Base-by-base conservation (phyloP, 331 rosid genomes). In the Saraca asoca region DNA sequence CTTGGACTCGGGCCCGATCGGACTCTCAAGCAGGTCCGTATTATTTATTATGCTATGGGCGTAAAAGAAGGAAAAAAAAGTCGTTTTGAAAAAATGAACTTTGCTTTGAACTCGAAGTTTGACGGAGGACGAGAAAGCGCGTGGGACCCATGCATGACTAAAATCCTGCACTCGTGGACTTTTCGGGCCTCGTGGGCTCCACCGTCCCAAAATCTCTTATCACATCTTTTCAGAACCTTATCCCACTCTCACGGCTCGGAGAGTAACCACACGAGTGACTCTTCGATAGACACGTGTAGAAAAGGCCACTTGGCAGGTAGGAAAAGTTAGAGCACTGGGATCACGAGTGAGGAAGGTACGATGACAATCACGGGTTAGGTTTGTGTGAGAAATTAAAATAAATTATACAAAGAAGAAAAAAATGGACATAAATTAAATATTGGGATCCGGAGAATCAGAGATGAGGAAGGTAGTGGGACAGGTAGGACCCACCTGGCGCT, bases 141-240 rank as follows among this genome's bases (percentile, higher is more conserved):
- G 88, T 84, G 86, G 88, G 86, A 64, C 85, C 85, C 61, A 70
- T 10, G 7, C 29, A 12, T 43, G 79, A 80, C 76, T 38, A 73
- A 68, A 73, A 70, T 62, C 31, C 78, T 51, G 56, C 62, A 10
- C 6, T 38, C 33, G 69, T 77, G 75, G 81, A 83, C 88, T 79
- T 76, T 77, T 17, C 51, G 6, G 8, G 51, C 16, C 14, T 0
- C 5, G 16, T 65, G 73, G 82, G n/a, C 43, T 82, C 85, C 79
- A 70, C 66, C 0, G 7, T 31, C 6, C 29, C 19, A 7, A 13
- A 55, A 38, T 19, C 71, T 49, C 64, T 57, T 66, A 16, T 73
- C 11, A 34, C 11, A 29, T 42, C 11, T 39, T 8, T 6, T 53
- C 20, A 6, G 2, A 1, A 2, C 9, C 8, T 43, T 16, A n/a